Evolutionary conservation across 805 yeast genomes (phyloP).

Genomic region (Citeromyces nyonsensis): DNA sequence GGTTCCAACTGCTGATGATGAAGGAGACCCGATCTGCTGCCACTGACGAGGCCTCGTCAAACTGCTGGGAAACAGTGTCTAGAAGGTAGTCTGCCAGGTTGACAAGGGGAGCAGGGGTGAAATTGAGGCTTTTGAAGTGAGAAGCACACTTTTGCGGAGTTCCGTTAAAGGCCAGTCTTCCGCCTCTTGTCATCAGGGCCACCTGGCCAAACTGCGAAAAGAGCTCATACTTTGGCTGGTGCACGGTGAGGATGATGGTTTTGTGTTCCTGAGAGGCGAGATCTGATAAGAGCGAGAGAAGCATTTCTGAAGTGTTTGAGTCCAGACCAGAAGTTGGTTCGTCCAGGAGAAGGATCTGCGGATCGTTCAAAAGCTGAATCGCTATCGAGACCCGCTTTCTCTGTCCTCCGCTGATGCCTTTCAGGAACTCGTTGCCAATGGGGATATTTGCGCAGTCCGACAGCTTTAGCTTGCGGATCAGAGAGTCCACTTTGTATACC

Average conservation of each 20-base stretch:
- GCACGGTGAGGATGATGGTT: constrained; percentile 57
- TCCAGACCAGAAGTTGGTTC: constrained; percentile 79
- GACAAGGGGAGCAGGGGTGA: constrained; percentile 32
- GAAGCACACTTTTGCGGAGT: constrained; percentile 20
- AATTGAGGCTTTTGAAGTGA: constrained; percentile 29
- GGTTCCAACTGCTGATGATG: constrained; percentile 16
- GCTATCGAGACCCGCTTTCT: constrained; percentile 65
- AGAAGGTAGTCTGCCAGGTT: constrained; percentile 56
- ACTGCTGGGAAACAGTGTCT: constrained; percentile 34
- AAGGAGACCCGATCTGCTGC: constrained; percentile 19
- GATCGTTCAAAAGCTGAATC: constrained; percentile 48
- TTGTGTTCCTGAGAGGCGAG: constrained; percentile 32
- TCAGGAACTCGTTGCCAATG: constrained; percentile 32
- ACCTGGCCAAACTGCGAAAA: constrained; percentile 48
- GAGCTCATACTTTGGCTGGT: constrained; percentile 60
- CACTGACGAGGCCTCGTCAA: constrained; percentile 4
- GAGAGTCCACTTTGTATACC: constrained; percentile 21
- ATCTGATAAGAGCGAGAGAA: constrained; percentile 34
- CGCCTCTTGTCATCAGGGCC: constrained; percentile 49
- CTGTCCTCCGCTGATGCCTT: constrained; percentile 57
- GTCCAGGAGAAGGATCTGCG: constrained; percentile 50
- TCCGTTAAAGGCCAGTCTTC: constrained; percentile 48
- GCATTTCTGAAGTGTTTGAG: constrained; percentile 50
- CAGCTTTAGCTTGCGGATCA: constrained; percentile 43
- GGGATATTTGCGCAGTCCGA: constrained; percentile 54